Base-by-base conservation (phyloP, 164 flowering plant genomes). In the Piper longum region DNA sequence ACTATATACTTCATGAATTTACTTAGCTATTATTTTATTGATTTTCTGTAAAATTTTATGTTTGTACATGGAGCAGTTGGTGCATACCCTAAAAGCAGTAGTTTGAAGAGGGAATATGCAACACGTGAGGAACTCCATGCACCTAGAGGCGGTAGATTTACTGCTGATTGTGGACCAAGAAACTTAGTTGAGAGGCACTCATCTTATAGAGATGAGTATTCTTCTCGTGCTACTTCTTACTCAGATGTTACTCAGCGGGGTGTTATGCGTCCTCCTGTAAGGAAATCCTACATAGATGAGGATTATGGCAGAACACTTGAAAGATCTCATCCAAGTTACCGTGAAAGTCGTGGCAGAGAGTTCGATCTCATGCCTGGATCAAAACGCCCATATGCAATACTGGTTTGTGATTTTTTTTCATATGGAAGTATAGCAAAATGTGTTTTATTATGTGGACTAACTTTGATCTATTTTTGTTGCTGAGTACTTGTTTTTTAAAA, bases 301-400 rank as follows among this genome's bases (percentile, higher is more conserved):
- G 80, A 83, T 42, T 89, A 93, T 75, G 79, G 72, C 0, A 85
- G 77, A 66, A 81, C 95, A 72, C 80, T 77, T 80, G 97, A 91
- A 70, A 87, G 96, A 73, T 89, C 83, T 44, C 85, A 85, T 73
- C 83, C 90, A 61, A 74, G 80, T 69, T 88, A 90, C 70, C 82
- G 83, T 41, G 97, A 93, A 67, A 85, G 79, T 40, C 92, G 86
- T 56, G 64, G 77, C 16, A 89, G 85, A 66, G 95, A 88, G 66
- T 90, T 85, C 76, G 97, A 87, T 18, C 70, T 91, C 11, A 19
- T 91, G 9, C 72, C 97, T 66, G 99, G 97, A 39, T 85, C 96
- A 36, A 93, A 93, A 70, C 92, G 99, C 16, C 87, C 85, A 56
- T 93, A 87, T 69, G 62, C 85, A 66, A 77, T 86, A 4, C 6